phyloP scores from a whole-genome alignment of 2,329 filamentous ascomycete species.

The Dactylellina leptospora region DNA sequence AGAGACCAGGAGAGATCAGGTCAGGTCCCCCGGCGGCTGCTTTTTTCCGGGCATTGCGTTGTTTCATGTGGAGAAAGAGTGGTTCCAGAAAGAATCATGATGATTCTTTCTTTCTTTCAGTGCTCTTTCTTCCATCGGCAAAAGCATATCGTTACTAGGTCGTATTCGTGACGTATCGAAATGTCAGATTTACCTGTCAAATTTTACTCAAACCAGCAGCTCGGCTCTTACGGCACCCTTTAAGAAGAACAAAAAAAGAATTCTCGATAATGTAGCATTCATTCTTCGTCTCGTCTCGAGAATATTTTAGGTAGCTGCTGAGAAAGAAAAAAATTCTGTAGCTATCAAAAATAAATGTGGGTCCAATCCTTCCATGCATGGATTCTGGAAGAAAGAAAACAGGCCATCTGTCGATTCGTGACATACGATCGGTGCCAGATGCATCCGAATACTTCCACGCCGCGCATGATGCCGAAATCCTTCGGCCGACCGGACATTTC shows the following conservation, averaged over 20 bases:
- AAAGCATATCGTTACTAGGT: too few species aligned
- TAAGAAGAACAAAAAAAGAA: too few species aligned
- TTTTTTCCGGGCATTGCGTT: conserved; percentile 8
- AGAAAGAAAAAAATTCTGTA: background rate
- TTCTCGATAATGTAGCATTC: too few species aligned
- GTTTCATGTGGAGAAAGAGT: too few species aligned
- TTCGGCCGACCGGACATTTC: conserved; percentile 31
- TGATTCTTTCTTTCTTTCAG: too few species aligned
- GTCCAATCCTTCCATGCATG: background rate
- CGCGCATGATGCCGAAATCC: conserved; percentile 26
- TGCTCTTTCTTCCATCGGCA: too few species aligned
- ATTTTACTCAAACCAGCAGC: conserved; percentile 14
- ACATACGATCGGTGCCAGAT: conserved; percentile 28
- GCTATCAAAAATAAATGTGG: background rate
- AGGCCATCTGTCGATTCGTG: conserved; percentile 25
- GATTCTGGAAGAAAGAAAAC: background rate
- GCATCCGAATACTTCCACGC: conserved; percentile 32
- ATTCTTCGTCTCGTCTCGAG: conserved; percentile 23
- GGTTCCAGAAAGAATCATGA: too few species aligned
- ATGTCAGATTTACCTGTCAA: conserved; percentile 18
- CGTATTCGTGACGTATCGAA: conserved; percentile 33
- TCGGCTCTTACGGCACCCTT: background rate
- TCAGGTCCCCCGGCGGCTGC: too few species aligned
- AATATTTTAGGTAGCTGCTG: background rate
- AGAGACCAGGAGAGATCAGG: too few species aligned